Base-by-base conservation (phyloP, 352 stramenopile species). In the Pythium graminicola region DNA sequence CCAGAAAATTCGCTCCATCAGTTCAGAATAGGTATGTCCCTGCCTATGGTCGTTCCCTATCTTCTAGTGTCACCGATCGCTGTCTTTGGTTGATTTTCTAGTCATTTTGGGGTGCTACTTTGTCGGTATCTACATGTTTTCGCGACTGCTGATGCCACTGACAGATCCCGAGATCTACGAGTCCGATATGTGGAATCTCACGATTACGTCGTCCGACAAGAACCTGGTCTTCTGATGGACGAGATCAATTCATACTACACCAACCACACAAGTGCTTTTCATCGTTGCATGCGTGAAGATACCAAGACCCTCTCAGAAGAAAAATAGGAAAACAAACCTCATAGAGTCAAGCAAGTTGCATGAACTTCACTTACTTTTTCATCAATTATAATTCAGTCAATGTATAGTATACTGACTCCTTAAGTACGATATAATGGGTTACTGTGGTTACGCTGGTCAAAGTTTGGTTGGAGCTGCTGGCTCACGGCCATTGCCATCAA, bases 51-150 rank as follows among this genome's bases (percentile, higher is more conserved):
- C 23, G 24, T 29, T 35, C 42, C 31, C 31, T 36, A 36, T 14
- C 31, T 14, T 36, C 14, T 36, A 14, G 31, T 36, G n/a, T n/a
- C n/a, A n/a, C n/a, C n/a, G n/a, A n/a, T n/a, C n/a, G n/a, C n/a
- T 36, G 31, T 36, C 8, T 36, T 36, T 36, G 9, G 31, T 14
- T 24, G 26, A 35, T 19, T 28, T 10, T 50, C 1, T 57, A 91
- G 82, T 85, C 24, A 82, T 95, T 38, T 65, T 95, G 20, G 76
- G 64, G 10, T 66, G 65, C 26, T 93, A 95, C 68, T 74, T 92
- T n/a, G 62, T 86, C 17, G 85, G 85, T 43, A 92, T 93, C 44
- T 88, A 89, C 57, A 49, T 63, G 14, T 95, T 95, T 56, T 84
- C 75, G 14, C 57, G 73, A 17, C 43, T 87, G 16, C 57, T 95